A percentile compares a stretch with the other conserved stretches of the same genome.
These are phyloP conservation scores for Tripterygium wilfordii DNA, from an alignment of 177 flowering plant species.

Conservation along the genomic window DNA sequence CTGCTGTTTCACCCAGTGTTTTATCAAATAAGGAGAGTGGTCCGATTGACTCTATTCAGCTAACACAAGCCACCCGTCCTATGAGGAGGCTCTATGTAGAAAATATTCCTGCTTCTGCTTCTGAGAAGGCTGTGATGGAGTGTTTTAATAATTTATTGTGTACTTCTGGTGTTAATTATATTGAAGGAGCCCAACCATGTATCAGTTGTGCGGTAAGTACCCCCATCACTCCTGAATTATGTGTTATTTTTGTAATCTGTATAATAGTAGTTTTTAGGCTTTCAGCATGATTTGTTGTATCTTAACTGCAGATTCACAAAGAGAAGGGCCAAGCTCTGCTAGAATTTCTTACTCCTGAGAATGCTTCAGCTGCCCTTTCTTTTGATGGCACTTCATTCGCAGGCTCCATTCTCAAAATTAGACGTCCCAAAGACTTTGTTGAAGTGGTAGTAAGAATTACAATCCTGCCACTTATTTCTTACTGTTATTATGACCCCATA, in stretches of 20 bases:
- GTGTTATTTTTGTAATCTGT: slow-evolving; percentile 3
- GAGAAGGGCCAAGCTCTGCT: slow-evolving; percentile 85
- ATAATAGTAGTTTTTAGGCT: background rate
- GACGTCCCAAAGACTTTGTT: slow-evolving; percentile 83
- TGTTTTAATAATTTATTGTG: slow-evolving; percentile 55
- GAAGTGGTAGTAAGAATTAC: slow-evolving; percentile 73
- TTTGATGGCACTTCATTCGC: slow-evolving; percentile 64
- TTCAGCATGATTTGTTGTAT: slow-evolving; percentile 1
- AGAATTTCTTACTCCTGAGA: slow-evolving; percentile 91
- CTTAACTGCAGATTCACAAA: slow-evolving; percentile 61
- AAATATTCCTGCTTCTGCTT: slow-evolving; percentile 66
- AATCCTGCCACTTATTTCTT: slow-evolving; percentile 9
- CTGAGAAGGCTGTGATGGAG: slow-evolving; percentile 73
- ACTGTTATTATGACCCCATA: background rate
- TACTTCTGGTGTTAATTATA: slow-evolving; percentile 53
- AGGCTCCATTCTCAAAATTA: slow-evolving; percentile 66
- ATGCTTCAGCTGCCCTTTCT: slow-evolving; percentile 84
- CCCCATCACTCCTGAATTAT: background rate
- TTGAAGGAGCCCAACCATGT: slow-evolving; percentile 74
- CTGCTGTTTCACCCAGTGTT: slow-evolving; percentile 14
- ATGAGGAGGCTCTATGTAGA: slow-evolving; percentile 81
- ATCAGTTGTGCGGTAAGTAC: slow-evolving; percentile 79
- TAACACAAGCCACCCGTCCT: slow-evolving; percentile 84
- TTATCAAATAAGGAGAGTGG: slow-evolving; percentile 19
- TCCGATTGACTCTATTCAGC: slow-evolving; percentile 65